Conservation (phyloP, 768 basidiomycete genomes). For the Cystoderma amianthinum region DNA sequence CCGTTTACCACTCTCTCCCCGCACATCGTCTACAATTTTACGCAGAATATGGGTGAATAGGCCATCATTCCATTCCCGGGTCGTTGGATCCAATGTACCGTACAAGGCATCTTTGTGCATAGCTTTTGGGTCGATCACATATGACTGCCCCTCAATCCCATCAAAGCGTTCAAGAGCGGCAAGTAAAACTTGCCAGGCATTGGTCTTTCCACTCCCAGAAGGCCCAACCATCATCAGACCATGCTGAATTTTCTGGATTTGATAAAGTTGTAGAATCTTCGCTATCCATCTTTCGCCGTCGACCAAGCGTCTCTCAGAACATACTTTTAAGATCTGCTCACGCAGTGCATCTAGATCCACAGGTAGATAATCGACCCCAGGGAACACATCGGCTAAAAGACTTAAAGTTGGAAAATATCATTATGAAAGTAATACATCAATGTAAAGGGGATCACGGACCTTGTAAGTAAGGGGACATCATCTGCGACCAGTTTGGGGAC, state of each 20-base stretch:
- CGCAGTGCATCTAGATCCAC: slow-evolving; percentile 83
- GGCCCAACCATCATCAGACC: slow-evolving; percentile 99
- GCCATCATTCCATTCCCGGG: slow-evolving; percentile 98
- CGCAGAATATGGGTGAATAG: slow-evolving; percentile 96
- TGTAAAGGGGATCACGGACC: slow-evolving; percentile 31
- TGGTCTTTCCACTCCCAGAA: slow-evolving; percentile 94
- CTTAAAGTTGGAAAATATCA: slow-evolving; percentile 36
- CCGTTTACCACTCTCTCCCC: slow-evolving; percentile 92
- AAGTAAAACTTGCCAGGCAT: slow-evolving; percentile 93
- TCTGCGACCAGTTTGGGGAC: slow-evolving; percentile 97
- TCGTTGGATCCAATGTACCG: slow-evolving; percentile 94
- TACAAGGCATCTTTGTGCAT: slow-evolving; percentile 98
- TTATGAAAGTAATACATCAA: slow-evolving; percentile 6
- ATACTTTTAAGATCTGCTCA: slow-evolving; percentile 83
- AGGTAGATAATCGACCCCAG: slow-evolving; percentile 86
- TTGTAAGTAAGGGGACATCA: slow-evolving; percentile 90
- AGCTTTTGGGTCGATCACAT: slow-evolving; percentile 98
- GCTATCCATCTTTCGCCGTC: slow-evolving; percentile 85
- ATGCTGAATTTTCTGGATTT: slow-evolving; percentile 99
- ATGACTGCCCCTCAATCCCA: slow-evolving; percentile 86
- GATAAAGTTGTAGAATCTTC: slow-evolving; percentile 96
- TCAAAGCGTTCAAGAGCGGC: slow-evolving; percentile 87
- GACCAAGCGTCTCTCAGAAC: slow-evolving; percentile 79
- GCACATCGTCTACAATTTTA: slow-evolving; percentile 97
- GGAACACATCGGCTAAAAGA: slow-evolving; percentile 94